Evolutionary conservation across 257 asterid genomes (phyloP).

Genomic region (Nicotiana obtusifolia): DNA sequence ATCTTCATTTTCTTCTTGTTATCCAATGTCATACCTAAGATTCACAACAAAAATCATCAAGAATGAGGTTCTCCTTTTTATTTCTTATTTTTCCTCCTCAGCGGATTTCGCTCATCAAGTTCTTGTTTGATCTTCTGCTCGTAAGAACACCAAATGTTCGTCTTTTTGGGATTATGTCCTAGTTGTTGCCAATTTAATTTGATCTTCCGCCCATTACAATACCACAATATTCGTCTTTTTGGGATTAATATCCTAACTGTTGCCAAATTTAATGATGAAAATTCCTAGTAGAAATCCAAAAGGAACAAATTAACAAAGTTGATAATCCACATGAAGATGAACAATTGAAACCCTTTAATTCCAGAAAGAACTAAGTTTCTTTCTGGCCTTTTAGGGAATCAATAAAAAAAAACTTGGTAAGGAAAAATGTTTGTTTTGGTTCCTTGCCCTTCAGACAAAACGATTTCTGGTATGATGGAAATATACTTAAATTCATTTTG

Average conservation of each 20-base stretch:
- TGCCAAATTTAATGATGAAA: background rate
- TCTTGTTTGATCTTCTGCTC: background rate
- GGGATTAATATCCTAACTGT: background rate
- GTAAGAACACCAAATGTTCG: background rate
- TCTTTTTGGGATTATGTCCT: background rate
- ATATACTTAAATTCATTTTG: background rate
- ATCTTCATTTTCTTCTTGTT: slow-evolving; percentile 2
- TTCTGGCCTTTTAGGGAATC: background rate
- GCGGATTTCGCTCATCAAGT: background rate
- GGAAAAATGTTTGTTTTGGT: background rate
- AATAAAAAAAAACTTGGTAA: background rate
- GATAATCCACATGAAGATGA: background rate
- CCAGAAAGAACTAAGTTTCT: slow-evolving; percentile 7
- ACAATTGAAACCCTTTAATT: background rate
- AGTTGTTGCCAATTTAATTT: background rate
- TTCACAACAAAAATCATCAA: background rate
- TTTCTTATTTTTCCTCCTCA: background rate
- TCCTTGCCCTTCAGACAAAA: background rate
- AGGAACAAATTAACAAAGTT: background rate
- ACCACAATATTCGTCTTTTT: background rate
- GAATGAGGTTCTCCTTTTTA: background rate
- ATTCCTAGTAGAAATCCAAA: background rate
- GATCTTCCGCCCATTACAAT: background rate
- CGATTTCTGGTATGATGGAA: background rate
- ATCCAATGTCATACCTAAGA: slow-evolving; percentile 3